Evolutionary conservation across 169 alveolate genomes (phyloP).

Genomic region (Plasmodium adleri): DNA sequence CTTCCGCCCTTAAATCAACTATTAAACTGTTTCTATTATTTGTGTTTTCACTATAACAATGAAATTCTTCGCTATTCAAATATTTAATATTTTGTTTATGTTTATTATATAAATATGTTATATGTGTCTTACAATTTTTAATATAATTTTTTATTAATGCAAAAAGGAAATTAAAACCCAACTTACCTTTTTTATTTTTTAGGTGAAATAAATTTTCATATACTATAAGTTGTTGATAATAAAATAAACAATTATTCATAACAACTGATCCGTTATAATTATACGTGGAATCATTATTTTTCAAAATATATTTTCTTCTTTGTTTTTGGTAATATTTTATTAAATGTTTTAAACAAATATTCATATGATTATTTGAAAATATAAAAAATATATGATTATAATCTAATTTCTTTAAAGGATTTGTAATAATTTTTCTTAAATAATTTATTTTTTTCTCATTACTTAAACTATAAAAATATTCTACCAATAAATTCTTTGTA

Average conservation of each 20-base stretch:
- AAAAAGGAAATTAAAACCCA: slow-evolving; percentile 26
- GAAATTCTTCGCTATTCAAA: slow-evolving; percentile 3
- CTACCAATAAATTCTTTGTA: slow-evolving; percentile 42
- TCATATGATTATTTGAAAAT: slow-evolving; percentile 52
- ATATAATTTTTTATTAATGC: slow-evolving; percentile 17
- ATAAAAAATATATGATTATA: slow-evolving; percentile 64
- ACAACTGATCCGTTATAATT: slow-evolving; percentile 27
- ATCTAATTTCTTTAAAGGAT: slow-evolving; percentile 51
- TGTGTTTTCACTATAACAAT: slow-evolving; percentile 4
- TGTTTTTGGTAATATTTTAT: slow-evolving; percentile 14
- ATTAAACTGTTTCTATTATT: neutral
- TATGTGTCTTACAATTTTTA: slow-evolving; percentile 29
- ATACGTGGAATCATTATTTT: neutral
- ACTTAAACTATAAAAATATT: slow-evolving; percentile 38
- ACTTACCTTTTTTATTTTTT: neutral
- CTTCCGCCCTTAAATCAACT: slow-evolving; percentile 61
- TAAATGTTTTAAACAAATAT: slow-evolving; percentile 42
- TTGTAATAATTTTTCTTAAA: slow-evolving; percentile 31
- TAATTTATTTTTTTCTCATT: slow-evolving; percentile 42
- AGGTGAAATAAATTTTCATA: slow-evolving; percentile 14
- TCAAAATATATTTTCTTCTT: neutral
- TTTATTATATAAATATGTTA: slow-evolving; percentile 14
- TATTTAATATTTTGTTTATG: slow-evolving; percentile 3
- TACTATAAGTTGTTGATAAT: slow-evolving; percentile 49
- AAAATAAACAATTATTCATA: slow-evolving; percentile 44